phyloP scores from a whole-genome alignment of 225 moss, liverwort and hornwort genomes.

The Ulota crispa region DNA sequence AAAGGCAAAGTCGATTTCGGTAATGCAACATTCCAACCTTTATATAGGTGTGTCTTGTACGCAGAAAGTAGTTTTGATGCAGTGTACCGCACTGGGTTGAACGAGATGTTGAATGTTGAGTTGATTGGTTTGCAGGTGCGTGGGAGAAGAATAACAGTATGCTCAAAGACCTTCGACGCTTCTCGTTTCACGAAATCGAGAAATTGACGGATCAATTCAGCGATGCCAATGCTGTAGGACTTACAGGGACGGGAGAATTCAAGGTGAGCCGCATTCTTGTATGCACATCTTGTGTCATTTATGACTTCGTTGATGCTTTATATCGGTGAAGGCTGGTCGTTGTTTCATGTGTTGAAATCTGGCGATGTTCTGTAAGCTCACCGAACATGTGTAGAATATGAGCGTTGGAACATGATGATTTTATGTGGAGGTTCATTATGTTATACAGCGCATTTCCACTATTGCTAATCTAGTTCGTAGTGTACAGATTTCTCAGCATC shows the following conservation, averaged over 20 bases:
- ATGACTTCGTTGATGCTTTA: not conserved
- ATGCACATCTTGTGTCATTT: not conserved
- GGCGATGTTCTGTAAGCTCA: not conserved
- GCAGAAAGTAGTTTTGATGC: too few relatives aligned
- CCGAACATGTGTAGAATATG: not conserved
- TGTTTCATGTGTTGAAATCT: not conserved
- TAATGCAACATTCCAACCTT: too few relatives aligned
- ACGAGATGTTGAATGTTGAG: too few relatives aligned
- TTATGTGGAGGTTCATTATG: not conserved
- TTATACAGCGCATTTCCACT: not conserved
- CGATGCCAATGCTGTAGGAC: constrained; percentile 29
- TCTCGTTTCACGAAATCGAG: constrained; percentile 59
- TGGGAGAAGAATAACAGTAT: too few relatives aligned
- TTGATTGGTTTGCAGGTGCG: too few relatives aligned
- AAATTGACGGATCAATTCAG: constrained; percentile 57
- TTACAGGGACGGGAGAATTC: constrained; percentile 5
- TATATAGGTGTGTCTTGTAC: too few relatives aligned
- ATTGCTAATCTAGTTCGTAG: not conserved
- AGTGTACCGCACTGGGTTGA: too few relatives aligned
- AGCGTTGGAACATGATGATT: not conserved
- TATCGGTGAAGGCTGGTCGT: not conserved
- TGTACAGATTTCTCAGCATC: not conserved
- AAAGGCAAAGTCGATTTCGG: too few relatives aligned
- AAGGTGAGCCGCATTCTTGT: constrained; percentile 31
- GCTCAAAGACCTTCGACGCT: constrained; percentile 23